phyloP scores from a whole-genome alignment of 2,329 filamentous ascomycete genomes.

The Emergomyces pasteurianus region DNA sequence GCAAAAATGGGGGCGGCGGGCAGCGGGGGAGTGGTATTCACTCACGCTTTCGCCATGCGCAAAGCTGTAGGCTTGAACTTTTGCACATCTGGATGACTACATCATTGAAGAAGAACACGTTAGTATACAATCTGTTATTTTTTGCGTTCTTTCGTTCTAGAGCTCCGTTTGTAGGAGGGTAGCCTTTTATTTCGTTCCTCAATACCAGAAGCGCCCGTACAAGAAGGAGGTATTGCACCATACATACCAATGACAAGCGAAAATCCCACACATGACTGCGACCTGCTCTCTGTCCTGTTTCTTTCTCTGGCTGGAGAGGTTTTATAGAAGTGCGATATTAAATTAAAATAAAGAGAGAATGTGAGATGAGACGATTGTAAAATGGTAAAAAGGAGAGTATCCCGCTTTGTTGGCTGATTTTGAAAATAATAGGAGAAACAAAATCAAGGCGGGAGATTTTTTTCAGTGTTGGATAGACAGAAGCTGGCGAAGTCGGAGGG shows the following conservation, averaged over 20 bases:
- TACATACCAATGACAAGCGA: slow-evolving; percentile 80
- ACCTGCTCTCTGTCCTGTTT: slow-evolving; percentile 3
- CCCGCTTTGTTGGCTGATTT: neutral
- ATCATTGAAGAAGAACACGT: slow-evolving; percentile 5
- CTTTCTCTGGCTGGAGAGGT: slow-evolving; percentile 11
- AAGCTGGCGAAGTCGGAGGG: neutral
- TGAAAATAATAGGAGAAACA: neutral
- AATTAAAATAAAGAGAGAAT: slow-evolving; percentile 11
- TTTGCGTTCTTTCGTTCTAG: neutral
- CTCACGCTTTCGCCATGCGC: slow-evolving; percentile 87
- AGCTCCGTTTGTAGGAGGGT: neutral
- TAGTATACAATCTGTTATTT: neutral
- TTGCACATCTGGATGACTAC: slow-evolving; percentile 76
- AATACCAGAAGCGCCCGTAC: neutral
- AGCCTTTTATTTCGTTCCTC: neutral
- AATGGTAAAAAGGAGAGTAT: neutral
- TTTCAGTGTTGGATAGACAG: neutral
- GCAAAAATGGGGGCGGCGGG: neutral
- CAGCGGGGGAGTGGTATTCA: slow-evolving; percentile 16
- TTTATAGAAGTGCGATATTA: slow-evolving; percentile 6
- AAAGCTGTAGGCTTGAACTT: slow-evolving; percentile 94
- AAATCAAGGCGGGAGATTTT: neutral
- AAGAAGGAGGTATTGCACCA: neutral
- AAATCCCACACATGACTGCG: slow-evolving; percentile 85
- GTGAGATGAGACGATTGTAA: slow-evolving; percentile 10